Percentiles rank a stretch among this genome's conserved stretches.
Conservation (phyloP, 2,329 filamentous ascomycete genomes). For the Fusarium xyrophilum region DNA sequence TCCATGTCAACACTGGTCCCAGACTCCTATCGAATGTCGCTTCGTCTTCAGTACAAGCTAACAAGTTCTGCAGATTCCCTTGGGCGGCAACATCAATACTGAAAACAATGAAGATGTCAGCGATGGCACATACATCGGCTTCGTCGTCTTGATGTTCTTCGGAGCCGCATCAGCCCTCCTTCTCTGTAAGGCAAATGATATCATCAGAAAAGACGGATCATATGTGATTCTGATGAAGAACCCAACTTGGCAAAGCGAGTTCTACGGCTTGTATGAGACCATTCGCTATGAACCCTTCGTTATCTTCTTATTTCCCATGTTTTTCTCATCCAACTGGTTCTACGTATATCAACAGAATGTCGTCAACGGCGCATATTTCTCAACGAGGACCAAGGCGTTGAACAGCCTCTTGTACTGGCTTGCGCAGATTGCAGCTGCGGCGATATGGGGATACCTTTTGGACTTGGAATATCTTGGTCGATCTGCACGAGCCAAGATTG, state of each 20-base stretch:
- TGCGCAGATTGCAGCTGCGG: conserved; percentile 76
- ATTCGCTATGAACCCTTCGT: conserved; percentile 73
- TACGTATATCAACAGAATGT: conserved; percentile 80
- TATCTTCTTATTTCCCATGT: conserved; percentile 78
- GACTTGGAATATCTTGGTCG: conserved; percentile 68
- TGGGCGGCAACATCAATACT: conserved; percentile 31
- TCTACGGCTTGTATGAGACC: conserved; percentile 77
- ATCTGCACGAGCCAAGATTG: conserved; percentile 69
- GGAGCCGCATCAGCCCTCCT: conserved; percentile 73
- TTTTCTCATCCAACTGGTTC: conserved; percentile 83
- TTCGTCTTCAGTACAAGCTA: background rate
- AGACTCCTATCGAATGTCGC: too few species aligned
- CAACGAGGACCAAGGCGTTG: conserved; percentile 73
- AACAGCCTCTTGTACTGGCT: conserved; percentile 75
- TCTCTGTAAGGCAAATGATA: conserved; percentile 73
- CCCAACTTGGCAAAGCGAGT: conserved; percentile 82
- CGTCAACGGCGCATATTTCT: conserved; percentile 74
- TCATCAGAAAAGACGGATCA: conserved; percentile 79
- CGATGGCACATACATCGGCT: conserved; percentile 84
- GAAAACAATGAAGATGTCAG: conserved; percentile 52
- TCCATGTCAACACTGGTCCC: too few species aligned
- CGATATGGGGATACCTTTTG: conserved; percentile 73
- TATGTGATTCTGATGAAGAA: conserved; percentile 89
- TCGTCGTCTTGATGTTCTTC: conserved; percentile 78
- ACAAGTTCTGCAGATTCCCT: conserved; percentile 52